Conservation (phyloP, 1,284 basidiomycete species). For the Microbotryum scabiosae region DNA sequence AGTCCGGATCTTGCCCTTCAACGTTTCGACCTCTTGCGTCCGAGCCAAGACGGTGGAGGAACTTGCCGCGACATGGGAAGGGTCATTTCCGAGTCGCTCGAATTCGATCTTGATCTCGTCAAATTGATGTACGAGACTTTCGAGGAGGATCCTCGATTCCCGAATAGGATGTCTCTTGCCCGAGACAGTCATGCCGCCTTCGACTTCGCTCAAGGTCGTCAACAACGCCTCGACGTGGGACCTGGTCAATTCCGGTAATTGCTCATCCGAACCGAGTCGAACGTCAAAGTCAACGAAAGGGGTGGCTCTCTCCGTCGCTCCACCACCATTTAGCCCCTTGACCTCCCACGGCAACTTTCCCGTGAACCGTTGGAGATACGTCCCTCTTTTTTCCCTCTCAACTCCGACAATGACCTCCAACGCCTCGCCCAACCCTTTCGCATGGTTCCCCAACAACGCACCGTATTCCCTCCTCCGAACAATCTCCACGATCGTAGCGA, state of each 20-base stretch:
- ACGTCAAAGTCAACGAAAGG: slow-evolving; percentile 26
- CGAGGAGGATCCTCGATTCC: slow-evolving; percentile 46
- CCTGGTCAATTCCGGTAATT: slow-evolving; percentile 25
- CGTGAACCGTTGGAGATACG: slow-evolving; percentile 28
- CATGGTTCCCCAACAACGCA: neutral
- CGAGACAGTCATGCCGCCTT: neutral
- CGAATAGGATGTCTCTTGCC: slow-evolving; percentile 6
- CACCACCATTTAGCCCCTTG: slow-evolving; percentile 14
- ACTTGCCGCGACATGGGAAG: too few relatives aligned
- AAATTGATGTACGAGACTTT: slow-evolving; percentile 49
- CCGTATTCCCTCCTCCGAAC: slow-evolving; percentile 76
- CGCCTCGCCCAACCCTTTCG: neutral
- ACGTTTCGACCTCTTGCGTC: slow-evolving; percentile 46
- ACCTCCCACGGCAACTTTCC: slow-evolving; percentile 37
- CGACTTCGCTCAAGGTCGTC: slow-evolving; percentile 1
- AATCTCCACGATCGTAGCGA: slow-evolving; percentile 82
- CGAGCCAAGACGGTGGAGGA: too few relatives aligned
- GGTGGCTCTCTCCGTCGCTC: slow-evolving; percentile 10
- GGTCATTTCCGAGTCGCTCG: slow-evolving; percentile 48
- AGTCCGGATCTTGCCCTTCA: slow-evolving; percentile 62
- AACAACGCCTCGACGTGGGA: slow-evolving; percentile 13
- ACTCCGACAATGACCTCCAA: slow-evolving; percentile 15
- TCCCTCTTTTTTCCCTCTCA: slow-evolving; percentile 22
- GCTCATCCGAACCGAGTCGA: slow-evolving; percentile 5
- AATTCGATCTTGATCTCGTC: slow-evolving; percentile 59